Percentiles rank a stretch among this genome's conserved stretches.
Conservation (phyloP, 1,284 basidiomycete genomes). For the Apiotrichum siamense region DNA sequence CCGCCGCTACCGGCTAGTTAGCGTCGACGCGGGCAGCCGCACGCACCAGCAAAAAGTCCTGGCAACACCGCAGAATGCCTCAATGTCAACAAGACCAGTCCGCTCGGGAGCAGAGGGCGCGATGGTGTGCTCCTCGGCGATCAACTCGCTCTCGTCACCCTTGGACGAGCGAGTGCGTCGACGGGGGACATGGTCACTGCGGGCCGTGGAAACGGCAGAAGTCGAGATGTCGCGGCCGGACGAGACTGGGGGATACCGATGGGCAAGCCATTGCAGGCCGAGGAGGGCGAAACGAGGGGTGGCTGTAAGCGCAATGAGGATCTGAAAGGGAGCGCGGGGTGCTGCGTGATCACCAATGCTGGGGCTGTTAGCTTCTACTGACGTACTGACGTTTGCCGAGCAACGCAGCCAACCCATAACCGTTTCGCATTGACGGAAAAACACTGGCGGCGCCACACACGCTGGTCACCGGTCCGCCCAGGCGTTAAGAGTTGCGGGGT, state of each 20-base stretch:
- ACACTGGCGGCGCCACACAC: no score
- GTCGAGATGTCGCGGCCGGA: not conserved
- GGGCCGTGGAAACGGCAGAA: no score
- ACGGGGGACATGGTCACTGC: not conserved
- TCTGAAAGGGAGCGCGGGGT: conserved; percentile 81
- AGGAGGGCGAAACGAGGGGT: conserved; percentile 77
- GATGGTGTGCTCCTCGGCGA: not conserved
- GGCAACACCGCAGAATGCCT: conserved; percentile 62
- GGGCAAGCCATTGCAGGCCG: conserved; percentile 62
- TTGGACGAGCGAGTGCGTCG: not conserved
- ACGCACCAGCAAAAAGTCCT: conserved; percentile 67
- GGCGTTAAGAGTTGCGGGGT: no score
- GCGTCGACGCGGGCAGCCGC: not conserved
- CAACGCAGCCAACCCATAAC: conserved; percentile 5
- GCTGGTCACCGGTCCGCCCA: no score
- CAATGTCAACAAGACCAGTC: conserved; percentile 16
- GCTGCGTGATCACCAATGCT: conserved; percentile 91
- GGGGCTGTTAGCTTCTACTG: no score
- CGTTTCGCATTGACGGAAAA: no score
- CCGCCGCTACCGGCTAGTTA: conserved; percentile 52
- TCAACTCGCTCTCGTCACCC: not conserved
- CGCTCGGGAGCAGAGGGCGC: not conserved
- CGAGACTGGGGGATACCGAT: conserved; percentile 38
- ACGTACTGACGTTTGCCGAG: no score
- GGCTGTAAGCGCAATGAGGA: conserved; percentile 79